A percentile compares a stretch with the other conserved stretches of the same genome.
Evolutionary conservation across 257 asterid species (phyloP).

Genomic region (Coffea eugenioides): DNA sequence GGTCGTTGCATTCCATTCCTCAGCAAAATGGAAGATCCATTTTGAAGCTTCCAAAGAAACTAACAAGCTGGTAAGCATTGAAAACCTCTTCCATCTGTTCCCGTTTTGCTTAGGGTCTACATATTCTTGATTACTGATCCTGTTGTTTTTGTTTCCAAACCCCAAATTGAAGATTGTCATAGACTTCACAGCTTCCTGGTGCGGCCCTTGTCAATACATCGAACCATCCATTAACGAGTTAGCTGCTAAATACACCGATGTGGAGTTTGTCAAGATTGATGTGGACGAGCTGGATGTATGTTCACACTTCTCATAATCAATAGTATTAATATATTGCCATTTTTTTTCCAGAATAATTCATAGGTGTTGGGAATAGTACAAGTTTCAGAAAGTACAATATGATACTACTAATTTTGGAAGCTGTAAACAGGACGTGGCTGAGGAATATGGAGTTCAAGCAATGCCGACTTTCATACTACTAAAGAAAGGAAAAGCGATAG

Average conservation of each 20-base stretch:
- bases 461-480: conserved; percentile 69
- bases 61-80: conserved; percentile 32
- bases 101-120: no score
- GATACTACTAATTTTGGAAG: not conserved
- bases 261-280: conserved; percentile 42
- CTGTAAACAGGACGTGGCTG: conserved; percentile 56
- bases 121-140: not conserved
- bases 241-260: conserved; percentile 30
- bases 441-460: conserved; percentile 53
- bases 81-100: not conserved
- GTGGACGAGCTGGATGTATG: conserved; percentile 37
- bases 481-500: conserved; percentile 59
- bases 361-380: not conserved
- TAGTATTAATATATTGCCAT: not conserved
- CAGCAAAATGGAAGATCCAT: conserved; percentile 52
- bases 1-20: conserved; percentile 46
- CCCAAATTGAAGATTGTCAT: conserved; percentile 29
- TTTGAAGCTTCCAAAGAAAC: conserved; percentile 42
- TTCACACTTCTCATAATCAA: not conserved
- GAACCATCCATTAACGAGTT: conserved; percentile 29
- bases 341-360: not conserved
- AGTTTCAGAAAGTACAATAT: not conserved
- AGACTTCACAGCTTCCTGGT: conserved; percentile 44
- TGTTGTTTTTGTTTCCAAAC: not conserved
- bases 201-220: conserved; percentile 42